A percentile compares a stretch with the other conserved stretches of the same genome.
These are phyloP conservation scores for Dalbergia cochinchinensis DNA, from an alignment of 306 rosid genomes.

Conservation along the genomic window DNA sequence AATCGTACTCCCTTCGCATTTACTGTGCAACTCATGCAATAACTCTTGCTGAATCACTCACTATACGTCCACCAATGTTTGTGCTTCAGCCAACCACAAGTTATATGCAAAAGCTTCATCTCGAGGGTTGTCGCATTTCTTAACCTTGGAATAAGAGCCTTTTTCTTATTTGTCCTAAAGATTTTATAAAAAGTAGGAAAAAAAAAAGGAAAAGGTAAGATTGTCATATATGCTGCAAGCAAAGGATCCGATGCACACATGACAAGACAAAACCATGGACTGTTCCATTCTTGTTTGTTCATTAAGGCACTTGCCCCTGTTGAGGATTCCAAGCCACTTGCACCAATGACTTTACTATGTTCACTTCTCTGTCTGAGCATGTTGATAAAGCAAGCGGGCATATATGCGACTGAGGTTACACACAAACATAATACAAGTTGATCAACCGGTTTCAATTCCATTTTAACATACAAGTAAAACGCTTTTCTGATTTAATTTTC, in stretches of 20 bases:
- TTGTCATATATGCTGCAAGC: neutral
- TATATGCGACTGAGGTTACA: neutral
- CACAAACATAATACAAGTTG: neutral
- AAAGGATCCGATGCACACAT: neutral
- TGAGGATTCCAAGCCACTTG: neutral
- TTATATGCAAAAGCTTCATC: no score
- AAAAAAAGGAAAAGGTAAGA: neutral
- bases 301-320: neutral
- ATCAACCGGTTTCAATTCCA: neutral
- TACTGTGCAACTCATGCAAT: neutral
- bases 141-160: neutral
- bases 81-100: no score
- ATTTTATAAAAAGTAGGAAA: neutral
- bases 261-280: conserved; percentile 8
- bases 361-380: neutral
- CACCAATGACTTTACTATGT: neutral
- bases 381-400: neutral
- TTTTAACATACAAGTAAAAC: neutral
- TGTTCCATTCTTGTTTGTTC: neutral
- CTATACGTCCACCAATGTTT: neutral
- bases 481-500: neutral
- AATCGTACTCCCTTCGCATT: neutral
- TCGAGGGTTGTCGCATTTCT: neutral
- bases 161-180: neutral
- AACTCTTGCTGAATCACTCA: neutral